These are phyloP conservation scores for Polytrichum formosum DNA, from an alignment of 225 moss, liverwort and hornwort genomes.

Conservation along the genomic window DNA sequence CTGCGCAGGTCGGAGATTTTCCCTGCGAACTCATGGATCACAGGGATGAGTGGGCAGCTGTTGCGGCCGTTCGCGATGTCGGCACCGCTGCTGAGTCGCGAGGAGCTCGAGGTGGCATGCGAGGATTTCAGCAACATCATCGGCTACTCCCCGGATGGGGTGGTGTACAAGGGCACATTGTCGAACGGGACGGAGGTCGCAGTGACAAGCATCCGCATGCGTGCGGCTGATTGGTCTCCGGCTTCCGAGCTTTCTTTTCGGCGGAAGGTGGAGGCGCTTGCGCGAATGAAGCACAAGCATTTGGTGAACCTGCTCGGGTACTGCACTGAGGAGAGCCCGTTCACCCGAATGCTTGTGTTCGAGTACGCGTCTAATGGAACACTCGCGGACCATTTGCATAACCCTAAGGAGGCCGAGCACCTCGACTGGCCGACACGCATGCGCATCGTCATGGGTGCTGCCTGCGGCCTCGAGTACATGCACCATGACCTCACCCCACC, in stretches of 20 bases:
- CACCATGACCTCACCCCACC: conserved; percentile 88
- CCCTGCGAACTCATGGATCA: conserved; percentile 56
- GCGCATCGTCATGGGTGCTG: conserved; percentile 83
- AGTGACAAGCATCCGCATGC: conserved; percentile 71
- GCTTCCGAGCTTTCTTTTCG: conserved; percentile 75
- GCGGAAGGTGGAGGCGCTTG: conserved; percentile 72
- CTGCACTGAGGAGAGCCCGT: conserved; percentile 77
- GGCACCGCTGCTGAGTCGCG: conserved; percentile 51
- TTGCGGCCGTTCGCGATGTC: conserved; percentile 62
- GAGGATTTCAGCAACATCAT: conserved; percentile 93
- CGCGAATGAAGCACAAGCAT: conserved; percentile 83
- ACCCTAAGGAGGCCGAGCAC: conserved; percentile 75
- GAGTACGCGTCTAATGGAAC: conserved; percentile 92
- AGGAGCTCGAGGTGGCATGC: conserved; percentile 69
- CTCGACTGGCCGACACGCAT: conserved; percentile 83
- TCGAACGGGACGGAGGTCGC: conserved; percentile 63
- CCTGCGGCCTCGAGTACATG: conserved; percentile 83
- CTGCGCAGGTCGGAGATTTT: not conserved
- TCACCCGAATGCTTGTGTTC: conserved; percentile 82
- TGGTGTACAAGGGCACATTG: conserved; percentile 78
- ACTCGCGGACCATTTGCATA: conserved; percentile 75
- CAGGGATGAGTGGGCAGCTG: conserved; percentile 41
- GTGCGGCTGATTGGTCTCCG: conserved; percentile 57
- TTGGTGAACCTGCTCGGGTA: conserved; percentile 77
- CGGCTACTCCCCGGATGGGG: conserved; percentile 66